Base-by-base conservation (phyloP, 768 basidiomycete genomes). In the Pleurotus pulmonarius region DNA sequence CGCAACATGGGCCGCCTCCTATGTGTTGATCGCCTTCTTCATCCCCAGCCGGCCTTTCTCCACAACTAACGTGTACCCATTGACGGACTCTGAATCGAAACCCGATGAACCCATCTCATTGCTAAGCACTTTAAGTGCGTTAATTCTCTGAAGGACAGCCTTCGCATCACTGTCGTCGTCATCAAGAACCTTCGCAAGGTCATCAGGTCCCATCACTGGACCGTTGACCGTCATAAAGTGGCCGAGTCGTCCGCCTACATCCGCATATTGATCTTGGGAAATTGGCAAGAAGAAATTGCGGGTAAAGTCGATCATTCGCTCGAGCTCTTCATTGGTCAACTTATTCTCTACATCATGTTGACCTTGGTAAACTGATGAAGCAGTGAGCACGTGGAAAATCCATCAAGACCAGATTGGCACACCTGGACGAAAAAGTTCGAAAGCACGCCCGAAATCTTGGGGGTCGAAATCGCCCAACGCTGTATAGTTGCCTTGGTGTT, bases 121-220 rank as follows among this genome's bases (percentile, higher is more conserved):
- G 41, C 61, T 59, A 24, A 65, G 51, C 37, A 82, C 68, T 49
- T 76, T 72, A 24, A 80, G 73, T 18, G 78, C 76, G 56, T 82
- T 81, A 51, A 75, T 69, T 54, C 76, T 74, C 43, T 73, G 70
- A 41, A 76, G 60, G 55, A 78, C 72, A 64, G 70, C 69, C 57
- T 62, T 72, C 53, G 65, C 68, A 38, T 68, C 67, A 26, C 61
- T 59, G 25, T 66, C 65, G 8, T 49, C 48, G 5, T 49, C 48
- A 16, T 49, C 48, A 18, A 49, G 48, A 18, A 56, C 55, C 38
- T 47, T 45, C 16, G 20, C 34, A 15, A 56, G 46, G 46, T 56
- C 55, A 29, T 49, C 48, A 22, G 48, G 48, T 7, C 48, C 48
- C 48, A 49, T 49, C 2, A 49, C 48, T n/a, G 48, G 48, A 7